Evolutionary conservation across 257 asterid genomes (phyloP).

Genomic region (Ajuga chamaepitys): DNA sequence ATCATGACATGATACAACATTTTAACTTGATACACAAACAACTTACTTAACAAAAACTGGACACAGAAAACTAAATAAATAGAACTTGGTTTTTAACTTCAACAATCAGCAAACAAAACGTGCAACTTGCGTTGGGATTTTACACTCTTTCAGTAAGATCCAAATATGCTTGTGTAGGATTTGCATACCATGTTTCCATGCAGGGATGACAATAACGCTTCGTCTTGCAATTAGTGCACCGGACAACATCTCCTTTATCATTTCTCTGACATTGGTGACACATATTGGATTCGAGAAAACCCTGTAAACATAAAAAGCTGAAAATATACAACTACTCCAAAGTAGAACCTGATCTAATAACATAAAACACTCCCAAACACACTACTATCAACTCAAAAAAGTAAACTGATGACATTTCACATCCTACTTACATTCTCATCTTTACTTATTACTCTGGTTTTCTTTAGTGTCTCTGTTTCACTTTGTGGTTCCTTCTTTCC

Average conservation of each 20-base stretch:
- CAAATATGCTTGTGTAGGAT: not conserved
- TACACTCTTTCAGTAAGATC: not conserved
- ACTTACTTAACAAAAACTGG: not conserved
- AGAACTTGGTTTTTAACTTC: not conserved
- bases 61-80: not conserved
- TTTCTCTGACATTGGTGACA: constrained; percentile 49
- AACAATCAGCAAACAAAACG: not conserved
- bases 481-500: not conserved
- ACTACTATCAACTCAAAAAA: not conserved
- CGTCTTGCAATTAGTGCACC: constrained; percentile 32
- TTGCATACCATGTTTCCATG: constrained; percentile 32
- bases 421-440: constrained; percentile 14
- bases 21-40: not conserved
- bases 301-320: constrained; percentile 8
- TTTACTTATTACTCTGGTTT: not conserved
- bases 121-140: not conserved
- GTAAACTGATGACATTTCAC: not conserved
- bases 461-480: not conserved
- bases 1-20: not conserved
- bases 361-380: not conserved
- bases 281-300: constrained; percentile 27
- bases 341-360: not conserved
- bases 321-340: not conserved
- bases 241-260: constrained; percentile 41
- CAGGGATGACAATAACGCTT: constrained; percentile 44